Conservation (phyloP, 306 rosid genomes). For the Cicer bijugum region DNA sequence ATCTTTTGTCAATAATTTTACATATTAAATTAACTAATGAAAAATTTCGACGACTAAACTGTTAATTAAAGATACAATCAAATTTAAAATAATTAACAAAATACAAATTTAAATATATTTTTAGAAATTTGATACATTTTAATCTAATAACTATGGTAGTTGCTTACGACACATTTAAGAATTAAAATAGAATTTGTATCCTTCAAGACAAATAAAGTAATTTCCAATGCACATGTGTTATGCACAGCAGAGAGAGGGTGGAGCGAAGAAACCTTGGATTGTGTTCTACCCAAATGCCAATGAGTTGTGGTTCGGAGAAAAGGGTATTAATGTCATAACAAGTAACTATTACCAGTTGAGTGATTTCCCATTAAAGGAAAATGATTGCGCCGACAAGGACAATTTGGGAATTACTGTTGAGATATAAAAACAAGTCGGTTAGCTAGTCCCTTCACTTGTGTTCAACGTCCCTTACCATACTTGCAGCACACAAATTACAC, state of each 20-base stretch:
- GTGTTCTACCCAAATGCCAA: too few relatives aligned
- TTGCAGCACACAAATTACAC: conserved; percentile 55
- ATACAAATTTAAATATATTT: too few relatives aligned
- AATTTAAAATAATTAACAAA: too few relatives aligned
- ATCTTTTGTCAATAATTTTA: too few relatives aligned
- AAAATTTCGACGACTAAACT: too few relatives aligned
- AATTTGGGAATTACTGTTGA: conserved; percentile 40
- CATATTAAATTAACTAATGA: too few relatives aligned
- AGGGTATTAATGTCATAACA: conserved; percentile 44
- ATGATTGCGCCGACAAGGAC: conserved; percentile 51
- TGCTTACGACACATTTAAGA: too few relatives aligned
- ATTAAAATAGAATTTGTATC: too few relatives aligned
- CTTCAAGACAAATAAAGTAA: neutral
- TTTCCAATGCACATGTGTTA: neutral
- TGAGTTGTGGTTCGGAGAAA: neutral
- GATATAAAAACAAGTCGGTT: conserved; percentile 55
- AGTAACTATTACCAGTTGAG: conserved; percentile 27
- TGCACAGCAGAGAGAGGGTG: neutral
- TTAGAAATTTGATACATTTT: too few relatives aligned
- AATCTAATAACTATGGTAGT: too few relatives aligned
- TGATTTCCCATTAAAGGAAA: conserved; percentile 40
- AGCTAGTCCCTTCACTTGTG: conserved; percentile 63
- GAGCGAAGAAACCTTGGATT: too few relatives aligned
- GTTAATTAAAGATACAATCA: too few relatives aligned
- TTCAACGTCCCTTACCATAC: conserved; percentile 72